These are phyloP conservation scores for Candida coleopterorum DNA, from an alignment of 805 yeast species.

Conservation along the genomic window DNA sequence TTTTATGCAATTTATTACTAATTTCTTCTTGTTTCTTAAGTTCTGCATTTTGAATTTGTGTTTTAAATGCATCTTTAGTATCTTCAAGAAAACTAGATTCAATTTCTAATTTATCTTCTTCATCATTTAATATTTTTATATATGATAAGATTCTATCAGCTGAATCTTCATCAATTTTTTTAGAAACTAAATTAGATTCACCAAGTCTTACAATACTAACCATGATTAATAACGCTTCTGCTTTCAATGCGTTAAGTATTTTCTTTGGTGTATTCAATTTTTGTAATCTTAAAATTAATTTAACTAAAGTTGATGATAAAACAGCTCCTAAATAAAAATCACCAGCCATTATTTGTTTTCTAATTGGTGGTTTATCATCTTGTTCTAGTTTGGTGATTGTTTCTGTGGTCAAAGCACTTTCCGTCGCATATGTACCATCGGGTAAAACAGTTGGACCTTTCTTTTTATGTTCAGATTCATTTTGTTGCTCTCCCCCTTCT, in stretches of 20 bases:
- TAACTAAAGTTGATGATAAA: conserved; percentile 81
- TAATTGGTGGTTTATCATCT: conserved; percentile 58
- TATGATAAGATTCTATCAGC: conserved; percentile 91
- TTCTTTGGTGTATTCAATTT: conserved; percentile 50
- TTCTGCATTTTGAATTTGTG: conserved; percentile 60
- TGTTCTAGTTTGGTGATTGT: conserved; percentile 29
- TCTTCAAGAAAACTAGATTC: conserved; percentile 79
- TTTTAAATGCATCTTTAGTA: conserved; percentile 77
- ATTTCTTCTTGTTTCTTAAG: conserved; percentile 51
- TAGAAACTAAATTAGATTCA: conserved; percentile 61
- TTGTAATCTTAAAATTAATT: conserved; percentile 74
- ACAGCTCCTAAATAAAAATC: conserved; percentile 90
- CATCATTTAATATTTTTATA: conserved; percentile 71
- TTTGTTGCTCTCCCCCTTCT: conserved; percentile 25
- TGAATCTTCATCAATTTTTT: conserved; percentile 91
- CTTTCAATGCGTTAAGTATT: conserved; percentile 76
- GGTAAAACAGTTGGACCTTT: conserved; percentile 83
- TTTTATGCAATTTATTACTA: conserved; percentile 53
- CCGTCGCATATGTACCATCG: conserved; percentile 99
- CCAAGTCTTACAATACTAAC: conserved; percentile 90
- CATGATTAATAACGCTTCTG: conserved; percentile 90
- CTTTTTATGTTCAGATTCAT: conserved; percentile 17
- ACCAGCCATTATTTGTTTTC: conserved; percentile 77
- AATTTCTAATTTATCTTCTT: conserved; percentile 46
- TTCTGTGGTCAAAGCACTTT: conserved; percentile 65